Conservation (phyloP, 208 protist species). For the Crithidia mellificae region DNA sequence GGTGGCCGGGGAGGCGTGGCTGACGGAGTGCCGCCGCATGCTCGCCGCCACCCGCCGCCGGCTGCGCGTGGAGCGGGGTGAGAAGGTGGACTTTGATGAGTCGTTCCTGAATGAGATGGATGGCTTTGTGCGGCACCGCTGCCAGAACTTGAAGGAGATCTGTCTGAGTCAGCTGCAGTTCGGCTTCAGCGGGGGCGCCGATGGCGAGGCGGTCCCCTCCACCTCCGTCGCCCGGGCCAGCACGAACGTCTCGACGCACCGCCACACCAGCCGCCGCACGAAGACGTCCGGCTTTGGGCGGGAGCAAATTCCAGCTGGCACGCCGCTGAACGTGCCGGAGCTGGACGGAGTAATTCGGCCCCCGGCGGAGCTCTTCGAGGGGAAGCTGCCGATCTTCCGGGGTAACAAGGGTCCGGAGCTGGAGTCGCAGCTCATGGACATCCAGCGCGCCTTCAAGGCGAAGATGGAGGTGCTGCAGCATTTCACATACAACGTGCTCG, state of each 20-base stretch:
- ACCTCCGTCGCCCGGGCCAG: constrained; percentile 12
- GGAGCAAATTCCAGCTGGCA: constrained; percentile 33
- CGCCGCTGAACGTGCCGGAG: constrained; percentile 65
- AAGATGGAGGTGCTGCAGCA: constrained; percentile 91
- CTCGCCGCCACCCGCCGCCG: constrained; percentile 77
- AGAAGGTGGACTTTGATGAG: constrained; percentile 93
- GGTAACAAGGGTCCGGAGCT: constrained; percentile 95
- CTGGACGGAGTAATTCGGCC: constrained; percentile 47
- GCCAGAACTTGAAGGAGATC: constrained; percentile 96
- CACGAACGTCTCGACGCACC: constrained; percentile 12
- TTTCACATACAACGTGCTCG: constrained; percentile 96
- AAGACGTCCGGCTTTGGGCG: constrained; percentile 33
- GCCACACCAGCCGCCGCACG: constrained; percentile 19
- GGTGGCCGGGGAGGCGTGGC: constrained; percentile 92
- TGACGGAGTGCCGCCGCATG: constrained; percentile 88
- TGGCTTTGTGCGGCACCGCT: constrained; percentile 97
- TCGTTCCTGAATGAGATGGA: constrained; percentile 97
- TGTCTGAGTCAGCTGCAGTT: constrained; percentile 98
- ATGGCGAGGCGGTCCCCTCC: constrained; percentile 24
- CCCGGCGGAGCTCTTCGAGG: constrained; percentile 57
- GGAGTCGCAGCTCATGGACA: constrained; percentile 93
- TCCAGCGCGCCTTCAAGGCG: constrained; percentile 93
- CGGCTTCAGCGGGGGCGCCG: constrained; percentile 71
- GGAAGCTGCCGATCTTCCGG: constrained; percentile 91
- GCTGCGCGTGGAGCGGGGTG: constrained; percentile 79